These are phyloP conservation scores for Cryptococcus maquisensis DNA, from an alignment of 1,284 basidiomycete species.

Conservation along the genomic window DNA sequence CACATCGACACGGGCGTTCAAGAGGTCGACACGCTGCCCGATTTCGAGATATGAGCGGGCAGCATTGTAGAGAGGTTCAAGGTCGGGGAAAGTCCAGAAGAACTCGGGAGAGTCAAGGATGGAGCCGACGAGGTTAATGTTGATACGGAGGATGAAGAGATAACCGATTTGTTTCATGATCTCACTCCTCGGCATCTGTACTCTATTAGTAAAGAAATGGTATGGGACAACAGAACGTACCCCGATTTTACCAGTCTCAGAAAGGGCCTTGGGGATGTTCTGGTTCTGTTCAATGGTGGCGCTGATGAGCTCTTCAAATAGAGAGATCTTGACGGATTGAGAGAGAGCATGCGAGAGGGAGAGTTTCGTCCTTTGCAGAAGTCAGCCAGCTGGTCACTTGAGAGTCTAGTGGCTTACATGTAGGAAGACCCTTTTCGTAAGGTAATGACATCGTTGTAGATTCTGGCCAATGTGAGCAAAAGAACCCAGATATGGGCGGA, in stretches of 20 bases:
- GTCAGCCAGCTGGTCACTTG: background rate
- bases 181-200: constrained; percentile 57
- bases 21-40: constrained; percentile 83
- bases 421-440: constrained; percentile 89
- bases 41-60: constrained; percentile 91
- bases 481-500: background rate
- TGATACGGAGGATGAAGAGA: constrained; percentile 87
- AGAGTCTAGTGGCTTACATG: constrained; percentile 61
- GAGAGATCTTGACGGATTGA: constrained; percentile 93
- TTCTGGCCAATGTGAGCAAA: constrained; percentile 53
- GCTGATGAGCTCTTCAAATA: constrained; percentile 91
- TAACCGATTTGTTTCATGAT: constrained; percentile 98
- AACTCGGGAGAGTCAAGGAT: constrained; percentile 77
- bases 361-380: constrained; percentile 73
- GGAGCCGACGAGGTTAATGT: constrained; percentile 92
- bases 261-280: constrained; percentile 88
- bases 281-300: constrained; percentile 95
- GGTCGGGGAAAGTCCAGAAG: constrained; percentile 65
- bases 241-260: constrained; percentile 89
- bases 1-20: constrained; percentile 93
- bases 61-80: constrained; percentile 92
- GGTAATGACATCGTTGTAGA: constrained; percentile 98
- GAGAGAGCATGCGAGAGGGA: constrained; percentile 90
- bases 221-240: constrained; percentile 53
- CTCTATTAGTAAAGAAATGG: background rate